These are phyloP conservation scores for Plasmodium ovale DNA, from an alignment of 169 alveolate genomes.

Conservation along the genomic window DNA sequence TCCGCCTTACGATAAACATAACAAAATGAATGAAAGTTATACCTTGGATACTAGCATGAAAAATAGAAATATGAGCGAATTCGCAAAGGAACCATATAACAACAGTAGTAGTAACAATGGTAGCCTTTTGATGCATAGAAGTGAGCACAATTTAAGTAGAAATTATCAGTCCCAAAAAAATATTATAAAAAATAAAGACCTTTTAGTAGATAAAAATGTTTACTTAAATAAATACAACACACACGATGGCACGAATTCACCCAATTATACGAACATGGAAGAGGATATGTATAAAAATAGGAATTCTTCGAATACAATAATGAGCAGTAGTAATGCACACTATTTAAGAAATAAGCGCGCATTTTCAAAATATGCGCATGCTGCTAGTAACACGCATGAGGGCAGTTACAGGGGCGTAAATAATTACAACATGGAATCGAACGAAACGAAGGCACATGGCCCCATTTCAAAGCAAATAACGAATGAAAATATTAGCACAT, in stretches of 20 bases:
- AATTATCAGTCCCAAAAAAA: background rate
- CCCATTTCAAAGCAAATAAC: background rate
- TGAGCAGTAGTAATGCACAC: background rate
- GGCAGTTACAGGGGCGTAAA: background rate
- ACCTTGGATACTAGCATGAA: background rate
- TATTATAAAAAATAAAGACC: background rate
- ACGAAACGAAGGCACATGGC: background rate
- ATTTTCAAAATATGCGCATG: background rate
- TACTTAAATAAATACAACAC: constrained; percentile 17
- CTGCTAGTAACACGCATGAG: background rate
- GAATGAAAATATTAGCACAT: constrained; percentile 6
- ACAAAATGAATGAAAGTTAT: background rate
- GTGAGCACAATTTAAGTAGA: background rate
- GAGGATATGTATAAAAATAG: background rate
- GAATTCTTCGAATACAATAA: background rate
- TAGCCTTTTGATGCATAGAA: too few relatives aligned
- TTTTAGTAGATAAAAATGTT: background rate
- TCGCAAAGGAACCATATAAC: background rate
- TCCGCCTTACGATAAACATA: background rate
- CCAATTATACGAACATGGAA: background rate
- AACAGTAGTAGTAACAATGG: background rate
- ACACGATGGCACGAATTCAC: background rate
- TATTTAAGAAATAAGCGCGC: constrained; percentile 19
- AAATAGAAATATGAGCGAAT: background rate
- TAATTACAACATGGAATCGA: background rate